Evolutionary conservation across 1,284 basidiomycete genomes (phyloP).

Genomic region (Boletus semigastroideus): DNA sequence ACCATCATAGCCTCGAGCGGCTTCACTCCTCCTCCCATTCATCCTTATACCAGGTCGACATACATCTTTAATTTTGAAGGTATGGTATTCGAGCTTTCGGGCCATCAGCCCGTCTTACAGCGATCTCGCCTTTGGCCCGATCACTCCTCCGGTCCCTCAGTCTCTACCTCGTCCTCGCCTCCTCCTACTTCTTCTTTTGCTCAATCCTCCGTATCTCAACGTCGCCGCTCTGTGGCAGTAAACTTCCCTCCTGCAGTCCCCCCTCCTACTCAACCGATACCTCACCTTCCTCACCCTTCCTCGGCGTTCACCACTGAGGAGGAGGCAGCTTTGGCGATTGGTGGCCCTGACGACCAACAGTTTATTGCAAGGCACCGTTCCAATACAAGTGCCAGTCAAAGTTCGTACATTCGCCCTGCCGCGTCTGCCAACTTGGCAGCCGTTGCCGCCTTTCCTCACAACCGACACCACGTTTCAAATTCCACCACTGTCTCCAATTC

Average conservation of each 20-base stretch:
- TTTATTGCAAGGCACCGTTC: slow-evolving; percentile 26
- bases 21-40: neutral
- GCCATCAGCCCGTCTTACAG: slow-evolving; percentile 40
- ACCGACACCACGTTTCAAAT: slow-evolving; percentile 44
- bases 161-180: slow-evolving; percentile 35
- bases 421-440: slow-evolving; percentile 56
- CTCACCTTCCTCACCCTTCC: slow-evolving; percentile 47
- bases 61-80: slow-evolving; percentile 4
- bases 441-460: slow-evolving; percentile 60
- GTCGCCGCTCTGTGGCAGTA: slow-evolving; percentile 68
- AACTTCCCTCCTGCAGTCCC: slow-evolving; percentile 62
- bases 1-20: neutral
- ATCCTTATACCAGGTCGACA: neutral
- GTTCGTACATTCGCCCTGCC: slow-evolving; percentile 46
- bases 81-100: slow-evolving; percentile 58
- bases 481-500: slow-evolving; percentile 33
- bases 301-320: slow-evolving; percentile 27
- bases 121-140: slow-evolving; percentile 52
- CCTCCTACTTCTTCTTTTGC: slow-evolving; percentile 37
- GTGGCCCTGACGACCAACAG: slow-evolving; percentile 18
- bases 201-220: slow-evolving; percentile 39
- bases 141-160: slow-evolving; percentile 27
- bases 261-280: slow-evolving; percentile 74
- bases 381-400: slow-evolving; percentile 34
- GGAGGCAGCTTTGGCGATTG: slow-evolving; percentile 11